Evolutionary conservation across 2,329 filamentous ascomycete genomes (phyloP).

Genomic region (Hypoxylon sp.): DNA sequence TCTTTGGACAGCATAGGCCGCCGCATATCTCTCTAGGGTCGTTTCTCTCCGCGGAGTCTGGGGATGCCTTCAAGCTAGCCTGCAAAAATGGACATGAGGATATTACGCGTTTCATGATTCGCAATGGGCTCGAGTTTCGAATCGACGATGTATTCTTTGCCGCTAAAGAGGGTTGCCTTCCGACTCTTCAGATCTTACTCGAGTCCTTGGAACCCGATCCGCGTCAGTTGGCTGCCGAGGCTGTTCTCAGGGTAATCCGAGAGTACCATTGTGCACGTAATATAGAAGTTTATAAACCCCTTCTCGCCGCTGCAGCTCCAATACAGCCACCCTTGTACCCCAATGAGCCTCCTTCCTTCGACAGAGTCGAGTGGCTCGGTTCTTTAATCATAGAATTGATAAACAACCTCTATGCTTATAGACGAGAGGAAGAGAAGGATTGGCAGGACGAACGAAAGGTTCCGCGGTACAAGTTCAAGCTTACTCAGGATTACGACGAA

Average conservation of each 20-base stretch:
- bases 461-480: neutral
- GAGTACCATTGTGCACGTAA: neutral
- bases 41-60: neutral
- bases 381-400: neutral
- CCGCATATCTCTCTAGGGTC: neutral
- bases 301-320: neutral
- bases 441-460: neutral
- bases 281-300: neutral
- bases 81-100: neutral
- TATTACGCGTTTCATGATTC: constrained; percentile 4
- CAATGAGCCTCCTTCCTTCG: neutral
- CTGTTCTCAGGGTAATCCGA: neutral
- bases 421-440: neutral
- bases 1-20: neutral
- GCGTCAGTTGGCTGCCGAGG: neutral
- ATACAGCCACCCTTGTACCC: neutral
- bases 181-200: neutral
- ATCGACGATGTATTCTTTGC: constrained; percentile 6
- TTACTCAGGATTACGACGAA: neutral
- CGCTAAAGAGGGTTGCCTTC: neutral
- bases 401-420: neutral
- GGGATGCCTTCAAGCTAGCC: neutral
- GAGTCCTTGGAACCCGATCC: neutral
- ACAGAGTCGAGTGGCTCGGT: neutral
- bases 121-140: neutral